These are phyloP conservation scores for Posidonia australis DNA, from an alignment of 106 monocot species.

Conservation along the genomic window DNA sequence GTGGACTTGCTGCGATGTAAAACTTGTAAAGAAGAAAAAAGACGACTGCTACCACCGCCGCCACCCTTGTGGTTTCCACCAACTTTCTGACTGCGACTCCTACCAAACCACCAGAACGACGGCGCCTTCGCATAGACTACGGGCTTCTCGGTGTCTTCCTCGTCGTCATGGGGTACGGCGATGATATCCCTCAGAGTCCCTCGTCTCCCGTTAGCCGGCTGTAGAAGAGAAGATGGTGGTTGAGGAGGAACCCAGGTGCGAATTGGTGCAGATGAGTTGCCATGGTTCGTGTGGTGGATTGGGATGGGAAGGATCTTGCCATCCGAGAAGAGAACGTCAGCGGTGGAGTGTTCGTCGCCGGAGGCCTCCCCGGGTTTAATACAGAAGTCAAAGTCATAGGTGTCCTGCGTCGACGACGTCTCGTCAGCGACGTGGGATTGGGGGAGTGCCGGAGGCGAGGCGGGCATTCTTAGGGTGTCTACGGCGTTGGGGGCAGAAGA, in stretches of 20 bases:
- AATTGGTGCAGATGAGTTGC: background rate
- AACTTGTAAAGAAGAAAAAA: background rate
- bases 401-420: too few species aligned
- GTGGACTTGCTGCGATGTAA: background rate
- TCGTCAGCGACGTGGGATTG: too few species aligned
- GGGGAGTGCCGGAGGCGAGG: too few species aligned
- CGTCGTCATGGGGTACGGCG: background rate
- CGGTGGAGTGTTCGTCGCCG: background rate
- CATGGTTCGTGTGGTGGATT: background rate
- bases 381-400: too few species aligned
- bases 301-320: slow-evolving; percentile 6
- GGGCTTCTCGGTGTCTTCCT: background rate
- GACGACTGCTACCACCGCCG: background rate
- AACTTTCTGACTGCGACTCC: background rate
- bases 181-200: background rate
- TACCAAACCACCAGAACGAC: background rate
- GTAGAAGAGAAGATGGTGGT: background rate
- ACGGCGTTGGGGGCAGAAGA: too few species aligned
- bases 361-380: too few species aligned
- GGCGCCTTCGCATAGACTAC: background rate
- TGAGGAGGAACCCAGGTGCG: background rate
- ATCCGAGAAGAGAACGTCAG: slow-evolving; percentile 3
- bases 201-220: too few species aligned
- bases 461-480: too few species aligned
- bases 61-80: background rate